Conservation (phyloP, 2,329 filamentous ascomycete genomes). For the Boeremia lycopersici region DNA sequence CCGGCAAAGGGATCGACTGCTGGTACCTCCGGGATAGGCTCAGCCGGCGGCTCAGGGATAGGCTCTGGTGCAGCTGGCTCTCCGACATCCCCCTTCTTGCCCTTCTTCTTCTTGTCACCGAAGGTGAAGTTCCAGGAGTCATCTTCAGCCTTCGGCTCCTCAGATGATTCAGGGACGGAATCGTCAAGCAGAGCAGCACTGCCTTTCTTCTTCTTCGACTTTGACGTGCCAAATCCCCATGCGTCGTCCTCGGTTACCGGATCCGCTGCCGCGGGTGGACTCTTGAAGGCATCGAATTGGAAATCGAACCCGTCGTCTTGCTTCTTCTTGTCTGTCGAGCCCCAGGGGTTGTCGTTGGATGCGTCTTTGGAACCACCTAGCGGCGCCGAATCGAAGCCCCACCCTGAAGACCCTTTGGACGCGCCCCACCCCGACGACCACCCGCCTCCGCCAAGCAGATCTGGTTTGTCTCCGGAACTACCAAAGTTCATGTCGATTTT, state of each 20-base stretch:
- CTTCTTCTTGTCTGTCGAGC: constrained; percentile 43
- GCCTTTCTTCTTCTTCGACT: constrained; percentile 51
- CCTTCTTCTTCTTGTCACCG: constrained; percentile 39
- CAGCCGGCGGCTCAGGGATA: constrained; percentile 13
- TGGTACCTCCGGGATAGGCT: constrained; percentile 47
- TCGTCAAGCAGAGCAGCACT: constrained; percentile 21
- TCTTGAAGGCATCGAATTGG: constrained; percentile 43
- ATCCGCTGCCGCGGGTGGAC: constrained; percentile 18
- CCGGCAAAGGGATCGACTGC: constrained; percentile 40
- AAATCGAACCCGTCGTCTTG: constrained; percentile 43
- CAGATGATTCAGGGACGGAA: constrained; percentile 33
- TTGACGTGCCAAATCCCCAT: constrained; percentile 48
- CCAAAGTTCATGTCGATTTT: constrained; percentile 57
- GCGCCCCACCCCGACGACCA: constrained; percentile 36
- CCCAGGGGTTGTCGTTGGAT: constrained; percentile 42
- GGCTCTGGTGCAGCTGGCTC: constrained; percentile 26
- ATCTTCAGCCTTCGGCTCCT: constrained; percentile 37
- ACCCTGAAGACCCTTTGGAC: constrained; percentile 28
- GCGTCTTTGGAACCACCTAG: constrained; percentile 40
- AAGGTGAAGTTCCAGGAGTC: constrained; percentile 38
- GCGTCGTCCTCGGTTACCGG: constrained; percentile 38
- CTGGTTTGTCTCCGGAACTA: constrained; percentile 30
- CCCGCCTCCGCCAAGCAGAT: constrained; percentile 26
- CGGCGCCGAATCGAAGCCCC: constrained; percentile 31
- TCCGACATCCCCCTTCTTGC: constrained; percentile 34